A percentile compares a stretch with the other conserved stretches of the same genome.
Conservation (phyloP, 768 basidiomycete genomes). For the Pisolithus microcarpus region DNA sequence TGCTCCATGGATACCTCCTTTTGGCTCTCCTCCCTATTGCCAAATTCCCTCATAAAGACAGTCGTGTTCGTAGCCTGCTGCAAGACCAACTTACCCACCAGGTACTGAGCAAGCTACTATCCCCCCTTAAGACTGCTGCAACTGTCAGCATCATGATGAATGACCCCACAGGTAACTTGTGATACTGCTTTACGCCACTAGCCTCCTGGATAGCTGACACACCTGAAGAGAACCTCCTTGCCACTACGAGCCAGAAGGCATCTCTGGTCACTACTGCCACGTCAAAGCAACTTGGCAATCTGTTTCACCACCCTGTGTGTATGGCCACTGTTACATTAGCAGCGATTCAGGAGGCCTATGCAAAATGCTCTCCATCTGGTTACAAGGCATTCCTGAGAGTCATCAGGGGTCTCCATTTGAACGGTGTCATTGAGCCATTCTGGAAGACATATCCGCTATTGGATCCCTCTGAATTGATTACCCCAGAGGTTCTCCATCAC, state of each 20-base stretch:
- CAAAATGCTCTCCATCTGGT: background rate
- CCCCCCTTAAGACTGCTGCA: slow-evolving; percentile 12
- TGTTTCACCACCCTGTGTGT: slow-evolving; percentile 18
- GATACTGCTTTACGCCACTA: slow-evolving; percentile 14
- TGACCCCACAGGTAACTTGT: slow-evolving; percentile 14
- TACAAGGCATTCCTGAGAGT: too few species aligned
- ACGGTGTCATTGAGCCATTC: too few species aligned
- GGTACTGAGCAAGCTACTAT: slow-evolving; percentile 10
- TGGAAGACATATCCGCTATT: too few species aligned
- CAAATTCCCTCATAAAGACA: slow-evolving; percentile 6
- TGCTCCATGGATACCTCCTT: too few species aligned
- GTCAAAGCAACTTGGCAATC: slow-evolving; percentile 25
- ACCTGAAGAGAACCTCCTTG: background rate
- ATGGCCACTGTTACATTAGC: slow-evolving; percentile 14
- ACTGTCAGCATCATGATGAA: slow-evolving; percentile 13
- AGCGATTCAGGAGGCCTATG: slow-evolving; percentile 3
- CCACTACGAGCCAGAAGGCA: slow-evolving; percentile 12
- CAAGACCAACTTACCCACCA: slow-evolving; percentile 14
- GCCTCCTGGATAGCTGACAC: slow-evolving; percentile 20
- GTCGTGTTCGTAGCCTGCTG: slow-evolving; percentile 8
- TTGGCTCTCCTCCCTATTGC: slow-evolving; percentile 2
- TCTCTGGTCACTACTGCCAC: slow-evolving; percentile 26
- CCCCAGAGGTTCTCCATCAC: too few species aligned
- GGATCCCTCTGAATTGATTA: too few species aligned
- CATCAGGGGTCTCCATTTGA: too few species aligned